phyloP scores from a whole-genome alignment of 2,329 filamentous ascomycete genomes.

The Zarea fungicola region DNA sequence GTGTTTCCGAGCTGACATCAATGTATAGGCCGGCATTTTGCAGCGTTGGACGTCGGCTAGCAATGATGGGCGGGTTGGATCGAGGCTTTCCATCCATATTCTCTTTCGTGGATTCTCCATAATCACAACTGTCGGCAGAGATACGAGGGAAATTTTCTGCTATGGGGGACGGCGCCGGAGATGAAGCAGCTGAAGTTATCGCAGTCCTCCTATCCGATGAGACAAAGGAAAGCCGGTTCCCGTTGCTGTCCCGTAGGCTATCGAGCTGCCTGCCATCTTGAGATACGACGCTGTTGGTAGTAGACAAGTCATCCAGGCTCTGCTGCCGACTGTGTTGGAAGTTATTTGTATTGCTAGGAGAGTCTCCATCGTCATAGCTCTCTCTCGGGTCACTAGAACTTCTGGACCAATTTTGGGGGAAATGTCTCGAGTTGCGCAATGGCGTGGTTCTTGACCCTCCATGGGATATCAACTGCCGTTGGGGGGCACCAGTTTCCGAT shows the following conservation, averaged over 20 bases:
- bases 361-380: conserved; percentile 21
- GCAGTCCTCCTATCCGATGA: conserved; percentile 58
- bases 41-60: conserved; percentile 47
- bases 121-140: conserved; percentile 18
- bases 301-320: conserved; percentile 50
- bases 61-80: conserved; percentile 49
- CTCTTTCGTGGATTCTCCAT: conserved; percentile 18
- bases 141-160: conserved; percentile 41
- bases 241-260: conserved; percentile 47
- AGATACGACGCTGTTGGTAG: conserved; percentile 52
- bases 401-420: conserved; percentile 35
- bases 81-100: conserved; percentile 36
- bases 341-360: conserved; percentile 16
- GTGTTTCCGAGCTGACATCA: conserved; percentile 31
- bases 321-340: conserved; percentile 32
- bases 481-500: conserved; percentile 54
- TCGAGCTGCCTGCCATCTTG: conserved; percentile 56
- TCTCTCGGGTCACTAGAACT: background rate
- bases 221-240: conserved; percentile 52
- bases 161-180: conserved; percentile 51
- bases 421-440: conserved; percentile 37
- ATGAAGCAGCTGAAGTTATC: conserved; percentile 54
- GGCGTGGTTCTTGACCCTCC: background rate
- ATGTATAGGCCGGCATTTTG: conserved; percentile 41
- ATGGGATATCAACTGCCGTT: conserved; percentile 18